Conservation (phyloP, 805 yeast species). For the Candida easanensis region DNA sequence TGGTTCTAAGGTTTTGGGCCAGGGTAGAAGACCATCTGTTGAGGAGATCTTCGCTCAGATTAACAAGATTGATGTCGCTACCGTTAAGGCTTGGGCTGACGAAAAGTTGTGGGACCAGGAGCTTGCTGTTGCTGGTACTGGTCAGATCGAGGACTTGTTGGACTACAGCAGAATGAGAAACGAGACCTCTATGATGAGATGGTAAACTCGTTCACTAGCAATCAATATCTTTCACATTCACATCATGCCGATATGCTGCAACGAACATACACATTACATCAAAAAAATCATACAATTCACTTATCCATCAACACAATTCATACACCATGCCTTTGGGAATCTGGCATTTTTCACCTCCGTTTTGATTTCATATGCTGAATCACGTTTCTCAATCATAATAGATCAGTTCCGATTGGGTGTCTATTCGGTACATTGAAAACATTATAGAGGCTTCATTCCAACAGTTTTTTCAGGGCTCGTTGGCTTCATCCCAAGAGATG, state of each 20-base stretch:
- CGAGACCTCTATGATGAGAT: conserved; percentile 88
- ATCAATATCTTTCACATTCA: conserved; percentile 1
- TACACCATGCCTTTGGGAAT: not conserved
- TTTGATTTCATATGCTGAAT: not conserved
- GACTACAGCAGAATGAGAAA: conserved; percentile 86
- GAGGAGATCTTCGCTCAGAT: conserved; percentile 58
- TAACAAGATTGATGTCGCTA: conserved; percentile 59
- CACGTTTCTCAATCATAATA: not conserved
- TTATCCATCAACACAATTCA: not conserved
- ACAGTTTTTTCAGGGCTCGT: not conserved
- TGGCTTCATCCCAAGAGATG: not conserved
- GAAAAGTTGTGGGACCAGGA: conserved; percentile 80
- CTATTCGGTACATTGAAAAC: too few relatives aligned
- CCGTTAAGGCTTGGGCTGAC: conserved; percentile 72
- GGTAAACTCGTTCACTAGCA: conserved; percentile 35
- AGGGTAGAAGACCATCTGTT: conserved; percentile 60
- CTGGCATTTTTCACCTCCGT: not conserved
- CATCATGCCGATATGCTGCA: conserved; percentile 1
- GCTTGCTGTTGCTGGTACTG: conserved; percentile 78
- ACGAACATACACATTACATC: conserved; percentile 1
- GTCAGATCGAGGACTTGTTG: conserved; percentile 80
- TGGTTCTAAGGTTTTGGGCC: conserved; percentile 56
- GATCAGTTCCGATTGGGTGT: not conserved
- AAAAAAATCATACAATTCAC: not conserved
- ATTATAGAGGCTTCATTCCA: not conserved